Percentiles rank a stretch among this genome's conserved stretches.
Conservation (phyloP, 805 yeast species). For the Debaryomyces maramus region DNA sequence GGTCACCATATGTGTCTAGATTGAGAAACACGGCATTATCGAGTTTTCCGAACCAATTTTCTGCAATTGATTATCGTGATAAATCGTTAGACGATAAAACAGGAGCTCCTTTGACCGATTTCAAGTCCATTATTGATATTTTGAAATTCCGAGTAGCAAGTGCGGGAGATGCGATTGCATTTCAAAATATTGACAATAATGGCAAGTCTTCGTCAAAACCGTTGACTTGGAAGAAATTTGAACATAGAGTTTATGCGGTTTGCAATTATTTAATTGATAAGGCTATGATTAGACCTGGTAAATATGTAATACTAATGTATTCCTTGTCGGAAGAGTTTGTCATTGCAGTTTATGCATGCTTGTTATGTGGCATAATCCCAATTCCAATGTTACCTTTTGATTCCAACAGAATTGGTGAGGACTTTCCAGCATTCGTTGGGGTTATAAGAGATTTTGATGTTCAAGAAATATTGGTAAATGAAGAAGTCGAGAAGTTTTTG, state of each 20-base stretch:
- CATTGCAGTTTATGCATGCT: constrained; percentile 82
- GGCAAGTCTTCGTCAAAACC: constrained; percentile 39
- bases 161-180: constrained; percentile 81
- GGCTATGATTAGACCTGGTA: constrained; percentile 63
- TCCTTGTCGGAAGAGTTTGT: constrained; percentile 85
- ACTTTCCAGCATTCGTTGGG: constrained; percentile 62
- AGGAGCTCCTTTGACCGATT: constrained; percentile 70
- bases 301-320: constrained; percentile 75
- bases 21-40: constrained; percentile 58
- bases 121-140: constrained; percentile 67
- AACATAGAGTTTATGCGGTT: constrained; percentile 71
- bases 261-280: constrained; percentile 70
- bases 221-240: constrained; percentile 77
- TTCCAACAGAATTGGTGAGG: constrained; percentile 66
- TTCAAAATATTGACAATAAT: constrained; percentile 41
- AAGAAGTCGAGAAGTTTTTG: constrained; percentile 67
- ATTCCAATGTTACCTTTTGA: constrained; percentile 76
- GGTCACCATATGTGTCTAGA: constrained; percentile 77
- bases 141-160: constrained; percentile 74
- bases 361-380: constrained; percentile 75
- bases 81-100: constrained; percentile 78
- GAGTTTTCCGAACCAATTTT: constrained; percentile 71
- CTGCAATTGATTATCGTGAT: constrained; percentile 78
- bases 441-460: constrained; percentile 72
- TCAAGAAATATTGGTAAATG: constrained; percentile 71